These are phyloP conservation scores for Chlamydomonas urium DNA, from an alignment of 139 green algal genomes.

Conservation along the genomic window DNA sequence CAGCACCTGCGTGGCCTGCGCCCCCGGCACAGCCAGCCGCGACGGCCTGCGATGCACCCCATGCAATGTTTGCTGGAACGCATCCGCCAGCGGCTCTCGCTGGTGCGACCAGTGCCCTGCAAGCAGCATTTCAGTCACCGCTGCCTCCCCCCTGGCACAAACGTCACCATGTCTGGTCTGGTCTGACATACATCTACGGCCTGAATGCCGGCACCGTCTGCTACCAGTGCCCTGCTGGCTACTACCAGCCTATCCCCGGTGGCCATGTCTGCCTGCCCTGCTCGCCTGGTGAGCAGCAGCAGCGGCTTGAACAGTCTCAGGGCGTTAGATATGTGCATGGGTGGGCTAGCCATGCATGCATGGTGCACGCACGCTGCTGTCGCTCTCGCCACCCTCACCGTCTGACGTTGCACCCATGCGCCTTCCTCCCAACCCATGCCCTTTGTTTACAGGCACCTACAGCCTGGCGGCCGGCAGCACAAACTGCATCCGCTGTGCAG, in stretches of 20 bases:
- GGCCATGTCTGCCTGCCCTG: slow-evolving; percentile 12
- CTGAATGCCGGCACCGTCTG: background rate
- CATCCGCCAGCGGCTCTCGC: background rate
- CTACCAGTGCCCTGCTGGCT: slow-evolving; percentile 11
- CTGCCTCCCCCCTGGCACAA: background rate
- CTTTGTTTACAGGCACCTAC: slow-evolving; percentile 4
- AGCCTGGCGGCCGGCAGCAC: background rate
- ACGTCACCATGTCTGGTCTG: background rate
- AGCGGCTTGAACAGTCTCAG: background rate
- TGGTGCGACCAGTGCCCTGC: background rate
- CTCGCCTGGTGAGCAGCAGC: slow-evolving; percentile 1
- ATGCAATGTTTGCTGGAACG: background rate
- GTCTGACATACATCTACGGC: slow-evolving; percentile 9
- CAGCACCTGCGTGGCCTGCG: slow-evolving; percentile 5
- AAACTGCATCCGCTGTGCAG: background rate
- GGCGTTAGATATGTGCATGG: background rate
- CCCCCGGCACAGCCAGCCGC: background rate
- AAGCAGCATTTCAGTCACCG: slow-evolving; percentile 1
- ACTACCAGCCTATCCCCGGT: slow-evolving; percentile 11
- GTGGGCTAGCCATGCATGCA: background rate
- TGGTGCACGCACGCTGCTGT: background rate
- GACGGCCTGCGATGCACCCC: slow-evolving; percentile 6
- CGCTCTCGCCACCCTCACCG: background rate
- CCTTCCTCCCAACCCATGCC: background rate
- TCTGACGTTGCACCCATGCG: background rate